phyloP scores from a whole-genome alignment of 176 grass and related monocot genomes.

The Zoysia pacifica region DNA sequence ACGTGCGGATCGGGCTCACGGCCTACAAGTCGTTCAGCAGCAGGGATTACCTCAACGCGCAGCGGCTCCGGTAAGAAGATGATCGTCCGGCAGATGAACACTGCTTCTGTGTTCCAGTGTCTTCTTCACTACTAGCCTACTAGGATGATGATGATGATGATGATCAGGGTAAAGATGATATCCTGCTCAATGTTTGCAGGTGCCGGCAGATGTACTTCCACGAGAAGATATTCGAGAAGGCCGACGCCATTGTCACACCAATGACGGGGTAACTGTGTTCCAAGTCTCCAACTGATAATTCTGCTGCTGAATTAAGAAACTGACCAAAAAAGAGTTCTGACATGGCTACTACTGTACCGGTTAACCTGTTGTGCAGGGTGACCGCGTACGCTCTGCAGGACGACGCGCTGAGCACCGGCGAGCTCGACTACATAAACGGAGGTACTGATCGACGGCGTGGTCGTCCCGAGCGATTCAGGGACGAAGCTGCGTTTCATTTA shows the following conservation, averaged over 20 bases:
- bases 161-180: too few relatives aligned
- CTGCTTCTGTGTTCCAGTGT: too few relatives aligned
- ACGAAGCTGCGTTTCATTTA: not conserved
- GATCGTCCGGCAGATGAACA: not conserved
- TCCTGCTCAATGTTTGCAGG: slow-evolving; percentile 28
- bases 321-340: not conserved
- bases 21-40: slow-evolving; percentile 81
- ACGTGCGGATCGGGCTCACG: slow-evolving; percentile 68
- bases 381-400: slow-evolving; percentile 63
- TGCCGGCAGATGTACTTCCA: slow-evolving; percentile 87
- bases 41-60: slow-evolving; percentile 79
- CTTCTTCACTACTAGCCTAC: too few relatives aligned
- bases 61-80: slow-evolving; percentile 57
- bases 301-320: too few relatives aligned
- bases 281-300: too few relatives aligned
- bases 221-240: slow-evolving; percentile 62
- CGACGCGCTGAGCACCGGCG: slow-evolving; percentile 61
- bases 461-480: not conserved
- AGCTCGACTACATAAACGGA: slow-evolving; percentile 94
- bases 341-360: not conserved
- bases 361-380: slow-evolving; percentile 32
- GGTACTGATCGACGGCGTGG: slow-evolving; percentile 36
- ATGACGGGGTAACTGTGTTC: slow-evolving; percentile 59
- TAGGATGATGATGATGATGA: too few relatives aligned
- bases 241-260: slow-evolving; percentile 82